A percentile compares a stretch with the other conserved stretches of the same genome.
Evolutionary conservation across 192 early-diverging fungal species (phyloP).

Genomic region (Backusella sp.): DNA sequence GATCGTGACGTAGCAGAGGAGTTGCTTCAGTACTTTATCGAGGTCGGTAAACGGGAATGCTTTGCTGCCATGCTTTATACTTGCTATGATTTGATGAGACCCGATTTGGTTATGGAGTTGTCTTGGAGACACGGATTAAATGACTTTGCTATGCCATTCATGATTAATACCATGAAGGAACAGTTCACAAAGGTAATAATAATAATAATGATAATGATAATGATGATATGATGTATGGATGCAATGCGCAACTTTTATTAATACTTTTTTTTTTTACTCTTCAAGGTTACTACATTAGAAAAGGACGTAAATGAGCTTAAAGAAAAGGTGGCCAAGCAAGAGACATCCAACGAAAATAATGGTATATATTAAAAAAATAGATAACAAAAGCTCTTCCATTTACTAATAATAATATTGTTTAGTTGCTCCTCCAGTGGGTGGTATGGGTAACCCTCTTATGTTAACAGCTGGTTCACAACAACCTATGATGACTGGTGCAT

Average conservation of each 20-base stretch:
- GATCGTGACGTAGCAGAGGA: constrained; percentile 92
- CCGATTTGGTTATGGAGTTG: constrained; percentile 93
- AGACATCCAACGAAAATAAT: constrained; percentile 28
- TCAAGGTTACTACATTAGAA: constrained; percentile 48
- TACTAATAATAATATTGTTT: neutral
- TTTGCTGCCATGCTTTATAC: constrained; percentile 91
- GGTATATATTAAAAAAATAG: constrained; percentile 11
- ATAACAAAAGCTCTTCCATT: neutral
- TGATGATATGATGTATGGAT: too few relatives aligned
- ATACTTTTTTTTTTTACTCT: neutral
- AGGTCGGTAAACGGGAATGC: constrained; percentile 86
- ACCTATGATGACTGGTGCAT: constrained; percentile 30
- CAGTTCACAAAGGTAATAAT: constrained; percentile 73
- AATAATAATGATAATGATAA: neutral
- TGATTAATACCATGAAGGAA: constrained; percentile 90
- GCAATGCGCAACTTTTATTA: neutral
- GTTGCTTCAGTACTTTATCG: constrained; percentile 93
- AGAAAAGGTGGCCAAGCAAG: constrained; percentile 52
- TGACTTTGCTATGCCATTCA: constrained; percentile 99
- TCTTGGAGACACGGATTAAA: constrained; percentile 88
- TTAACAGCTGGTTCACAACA: constrained; percentile 54
- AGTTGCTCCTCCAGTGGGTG: constrained; percentile 51
- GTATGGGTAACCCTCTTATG: constrained; percentile 75
- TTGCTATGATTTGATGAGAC: constrained; percentile 93
- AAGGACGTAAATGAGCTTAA: constrained; percentile 57